Evolutionary conservation across 2,329 filamentous ascomycete species (phyloP), one percentile per base, ranked within the genome.

Genomic region (Coniochaeta prunicola): DNA sequence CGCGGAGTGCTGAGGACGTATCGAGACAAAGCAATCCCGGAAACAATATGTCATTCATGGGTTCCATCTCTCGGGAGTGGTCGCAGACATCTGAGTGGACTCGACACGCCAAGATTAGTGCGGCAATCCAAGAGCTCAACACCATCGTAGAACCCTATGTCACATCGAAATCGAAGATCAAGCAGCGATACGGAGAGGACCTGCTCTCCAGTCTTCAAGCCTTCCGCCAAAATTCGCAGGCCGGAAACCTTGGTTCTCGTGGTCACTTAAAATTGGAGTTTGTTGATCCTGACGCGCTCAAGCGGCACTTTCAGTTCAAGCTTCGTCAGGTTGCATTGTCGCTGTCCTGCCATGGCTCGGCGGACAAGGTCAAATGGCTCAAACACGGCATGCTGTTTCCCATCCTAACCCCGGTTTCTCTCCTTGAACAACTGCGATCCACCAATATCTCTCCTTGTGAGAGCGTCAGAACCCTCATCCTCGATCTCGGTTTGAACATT

Each of bases 351-450:
- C 13, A 26, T 50, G 45, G 45, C 45, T 28, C 57, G 57, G 33
- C 21, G n/a, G 19, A 19, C 40, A 17, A 56, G 57, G 3, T 70
- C 6, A 57, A 60, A 1, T 83, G 80, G 80, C 72, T 82, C 0
- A 59, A 67, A 10, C 28, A 64, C 0, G 76, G 71, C 0, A 66
- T 72, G 0, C 65, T 83, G 0, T 81, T 77, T 76, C 82, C 82
- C 0, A 71, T 68, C 1, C 60, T 78, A 2, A 80, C 76, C 0
- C 70, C 69, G 0, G 58, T 74, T 0, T 69, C 76, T 0, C 60
- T 84, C 0, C 73, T 86, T 0, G 74, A 78, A 48, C 77, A 80
- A 36, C 66, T 86, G 0, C 71, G 77, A 7, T 74, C 73, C 0
- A 71, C 65, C 0, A 60, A 50, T 34, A 57, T 0, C 60, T 60